phyloP scores from a whole-genome alignment of 495 filamentous ascomycete genomes.

The Thermochaetoides thermophila region DNA sequence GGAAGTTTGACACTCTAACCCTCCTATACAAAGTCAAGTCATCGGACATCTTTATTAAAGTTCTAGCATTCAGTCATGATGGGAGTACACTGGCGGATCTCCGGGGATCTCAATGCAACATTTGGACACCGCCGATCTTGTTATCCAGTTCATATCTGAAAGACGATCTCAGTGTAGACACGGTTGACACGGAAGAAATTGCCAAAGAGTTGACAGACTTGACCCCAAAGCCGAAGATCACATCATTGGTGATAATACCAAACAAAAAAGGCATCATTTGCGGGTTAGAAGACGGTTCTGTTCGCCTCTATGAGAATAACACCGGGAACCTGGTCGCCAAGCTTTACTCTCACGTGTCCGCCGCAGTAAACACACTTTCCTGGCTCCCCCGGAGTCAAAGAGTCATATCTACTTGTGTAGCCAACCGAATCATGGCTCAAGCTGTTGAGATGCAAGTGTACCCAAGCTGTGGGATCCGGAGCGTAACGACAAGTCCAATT shows the following conservation, averaged over 20 bases:
- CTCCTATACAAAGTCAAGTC: background rate
- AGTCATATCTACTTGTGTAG: background rate
- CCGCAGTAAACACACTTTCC: background rate
- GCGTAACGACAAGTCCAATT: background rate
- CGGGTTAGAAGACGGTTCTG: background rate
- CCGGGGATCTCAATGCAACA: constrained; percentile 1
- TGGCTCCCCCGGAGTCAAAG: background rate
- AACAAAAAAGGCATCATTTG: background rate
- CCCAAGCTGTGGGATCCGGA: background rate
- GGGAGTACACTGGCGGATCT: background rate
- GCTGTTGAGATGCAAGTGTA: background rate
- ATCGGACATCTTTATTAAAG: background rate
- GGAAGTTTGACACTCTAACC: constrained; percentile 13
- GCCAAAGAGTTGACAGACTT: background rate
- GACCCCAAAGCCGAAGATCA: background rate
- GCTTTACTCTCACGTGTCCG: background rate
- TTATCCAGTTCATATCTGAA: background rate
- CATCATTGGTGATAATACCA: background rate
- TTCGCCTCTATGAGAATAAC: background rate
- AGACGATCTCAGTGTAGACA: background rate
- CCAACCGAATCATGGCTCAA: background rate
- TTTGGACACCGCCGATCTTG: background rate
- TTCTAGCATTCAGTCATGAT: background rate
- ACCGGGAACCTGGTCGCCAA: background rate
- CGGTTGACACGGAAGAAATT: background rate